These are phyloP conservation scores for Russula foetens DNA, from an alignment of 768 basidiomycete species.

Conservation along the genomic window DNA sequence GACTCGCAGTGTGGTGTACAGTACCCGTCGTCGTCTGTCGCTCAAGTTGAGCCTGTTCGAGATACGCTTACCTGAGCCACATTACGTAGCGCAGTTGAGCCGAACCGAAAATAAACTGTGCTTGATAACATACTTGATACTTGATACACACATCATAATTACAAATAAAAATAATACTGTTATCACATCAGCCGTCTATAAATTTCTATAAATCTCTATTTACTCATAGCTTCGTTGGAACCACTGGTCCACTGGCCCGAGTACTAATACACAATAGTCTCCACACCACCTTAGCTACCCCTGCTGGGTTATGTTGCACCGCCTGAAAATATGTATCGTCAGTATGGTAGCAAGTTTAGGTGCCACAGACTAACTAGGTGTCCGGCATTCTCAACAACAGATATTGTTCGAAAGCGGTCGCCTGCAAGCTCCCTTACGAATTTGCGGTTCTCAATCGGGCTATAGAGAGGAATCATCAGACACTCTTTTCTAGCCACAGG, in stretches of 20 bases:
- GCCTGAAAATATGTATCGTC: neutral
- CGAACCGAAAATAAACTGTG: no score
- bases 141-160: no score
- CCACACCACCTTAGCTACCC: constrained; percentile 5
- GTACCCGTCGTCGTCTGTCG: no score
- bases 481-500: neutral
- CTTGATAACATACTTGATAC: no score
- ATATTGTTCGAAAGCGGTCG: constrained; percentile 5
- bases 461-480: neutral
- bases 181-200: no score
- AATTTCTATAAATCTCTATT: neutral
- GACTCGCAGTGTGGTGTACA: neutral
- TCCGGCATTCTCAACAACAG: constrained; percentile 11
- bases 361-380: constrained; percentile 9
- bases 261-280: neutral
- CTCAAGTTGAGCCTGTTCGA: no score
- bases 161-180: no score
- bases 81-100: no score
- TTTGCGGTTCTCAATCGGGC: constrained; percentile 7
- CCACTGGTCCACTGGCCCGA: neutral
- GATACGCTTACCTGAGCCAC: no score
- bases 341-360: neutral
- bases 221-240: neutral
- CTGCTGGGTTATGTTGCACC: constrained; percentile 11
- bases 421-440: no score